Base-by-base conservation (phyloP, 768 basidiomycete species). In the Lanmaoa pseudosensibilis region DNA sequence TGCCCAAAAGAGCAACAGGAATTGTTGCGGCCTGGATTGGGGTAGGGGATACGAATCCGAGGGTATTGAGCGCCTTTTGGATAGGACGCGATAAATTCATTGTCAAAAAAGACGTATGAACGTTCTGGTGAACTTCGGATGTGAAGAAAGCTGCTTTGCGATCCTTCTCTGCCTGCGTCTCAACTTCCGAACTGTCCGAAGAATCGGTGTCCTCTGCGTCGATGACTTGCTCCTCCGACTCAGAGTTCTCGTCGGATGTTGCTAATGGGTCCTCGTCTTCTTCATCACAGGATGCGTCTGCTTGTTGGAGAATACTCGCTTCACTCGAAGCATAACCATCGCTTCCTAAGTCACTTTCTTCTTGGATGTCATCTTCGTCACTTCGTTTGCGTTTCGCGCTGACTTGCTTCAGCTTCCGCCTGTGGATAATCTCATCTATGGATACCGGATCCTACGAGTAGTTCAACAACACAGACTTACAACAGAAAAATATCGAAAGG, bases 21-120 rank as follows among this genome's bases (percentile, higher is more conserved):
- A 99, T 92, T 13, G 95, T 89, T 41, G 91, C 87, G 2, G 91
- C 86, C 74, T 99, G 97, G 48, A 99, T 98, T 2, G 97, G 97
- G 2, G 97, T 99, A 9, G 97, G 97, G 33, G 82, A 86, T 45
- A 79, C 74, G 64, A 95, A 94, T 37, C 84, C 83, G 16, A 98
- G 78, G 8, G 85, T 78, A n/a, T 90, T 87, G 47, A 98, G 75
- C 15, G 95, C 90, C 66, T 94, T 96, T 50, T 97, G 81, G 44
- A 98, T 81, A 2, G 94, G 97, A 30, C 97, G 89, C 1, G 97
- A 98, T 30, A 99, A 81, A 70, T 95, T 96, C 92, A 97, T 94
- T 10, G 88, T 84, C 37, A 92, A 74, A 77, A 97, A 97, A 16
- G 95, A 93, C 36, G 83, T 70, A 64, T 92, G 86, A n/a, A 74